Evolutionary conservation across 2,329 filamentous ascomycete species (phyloP), one percentile per base, ranked within the genome.

Genomic region (Phyllosticta ampelicida): DNA sequence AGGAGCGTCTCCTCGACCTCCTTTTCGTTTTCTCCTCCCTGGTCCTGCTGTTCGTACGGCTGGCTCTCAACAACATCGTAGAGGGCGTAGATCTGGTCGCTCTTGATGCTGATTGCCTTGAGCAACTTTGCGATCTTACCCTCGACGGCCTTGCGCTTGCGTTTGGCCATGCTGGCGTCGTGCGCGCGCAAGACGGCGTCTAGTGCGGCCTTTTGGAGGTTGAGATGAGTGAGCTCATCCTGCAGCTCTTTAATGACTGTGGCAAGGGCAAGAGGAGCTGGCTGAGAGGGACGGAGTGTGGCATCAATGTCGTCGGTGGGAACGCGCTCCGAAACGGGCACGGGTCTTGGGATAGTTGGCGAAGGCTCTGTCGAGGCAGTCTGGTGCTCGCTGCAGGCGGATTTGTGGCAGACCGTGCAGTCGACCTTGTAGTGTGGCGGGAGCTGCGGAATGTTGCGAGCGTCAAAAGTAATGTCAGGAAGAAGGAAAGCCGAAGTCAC

Each of bases 61-160:
- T 91, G 87, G 5, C 86, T 88, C 71, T 92, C 89, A 0, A 94
- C 77, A 1, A 94, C 89, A 69, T 95, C 90, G 65, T 91, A 89
- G 13, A 95, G 77, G 49, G 83, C 81, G 72, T 95, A 95, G 49
- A 95, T 85, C 70, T 91, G 87, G 61, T 88, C 86, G 23, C 84
- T 83, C 72, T 91, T 90, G 66, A 80, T 78, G 65, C 90, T 86
- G 21, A 90, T 81, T 55, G 81, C 78, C 61, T 78, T 78, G 49
- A 86, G 74, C 19, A 90, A 67, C 20, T 75, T 75, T 61, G 84
- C 78, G 36, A 92, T 85, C 58, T 80, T 80, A 26, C 75, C 77
- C 26, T 81, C 79, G 56, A 90, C 71, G 3, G 74, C 73, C 61
- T 84, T 80, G 61, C 88, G 81, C 64, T 85, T 81, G 30, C 83